Evolutionary conservation across 179 eudicot genomes (phyloP), one percentile per base, ranked within the genome.

Genomic region (Actinidia arguta): DNA sequence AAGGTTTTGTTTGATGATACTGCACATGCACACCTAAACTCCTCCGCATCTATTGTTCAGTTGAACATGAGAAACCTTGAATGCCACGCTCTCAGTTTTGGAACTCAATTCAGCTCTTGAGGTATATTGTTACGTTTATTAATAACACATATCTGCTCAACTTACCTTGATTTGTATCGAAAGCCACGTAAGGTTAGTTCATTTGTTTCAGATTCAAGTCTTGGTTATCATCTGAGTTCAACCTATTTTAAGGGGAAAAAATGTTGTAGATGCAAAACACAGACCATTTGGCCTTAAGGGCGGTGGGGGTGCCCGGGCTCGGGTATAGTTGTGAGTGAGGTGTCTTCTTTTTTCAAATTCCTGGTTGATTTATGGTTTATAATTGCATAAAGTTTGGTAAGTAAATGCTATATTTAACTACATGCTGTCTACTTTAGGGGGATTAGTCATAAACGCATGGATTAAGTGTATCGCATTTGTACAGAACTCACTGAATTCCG

Each of bases 11-110:
- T 74, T 73, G 25, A 46, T 75, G n/a, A 48, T 64, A 9, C 44
- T 66, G 20, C 58, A n/a, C 79, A 14, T 66, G 54, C 51, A 55
- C n/a, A 51, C 79, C 64, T 84, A 79, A 79, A 78, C 39, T 77
- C 4, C 77, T 85, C 63, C 80, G 13, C 80, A 18, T 5, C 48
- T 83, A 36, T 63, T 58, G 54, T 81, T 91, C 92, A 96, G 99
- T 85, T 96, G 79, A 96, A 96, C 85, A 72, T 95, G 89, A 91
- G 90, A 89, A 95, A 91, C 82, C 94, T 95, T 87, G 98, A 95
- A 83, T 92, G 98, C 83, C 93, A 92, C 82, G 80, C 96, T 78
- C 94, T 95, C 87, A 91, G 96, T 88, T 91, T 96, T 72, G 97
- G 91, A 78, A 88, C 94, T 81, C 85, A 90, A 59, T 84, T 93